phyloP scores from a whole-genome alignment of 2,329 filamentous ascomycete species.

The Pseudopithomyces chartarum region DNA sequence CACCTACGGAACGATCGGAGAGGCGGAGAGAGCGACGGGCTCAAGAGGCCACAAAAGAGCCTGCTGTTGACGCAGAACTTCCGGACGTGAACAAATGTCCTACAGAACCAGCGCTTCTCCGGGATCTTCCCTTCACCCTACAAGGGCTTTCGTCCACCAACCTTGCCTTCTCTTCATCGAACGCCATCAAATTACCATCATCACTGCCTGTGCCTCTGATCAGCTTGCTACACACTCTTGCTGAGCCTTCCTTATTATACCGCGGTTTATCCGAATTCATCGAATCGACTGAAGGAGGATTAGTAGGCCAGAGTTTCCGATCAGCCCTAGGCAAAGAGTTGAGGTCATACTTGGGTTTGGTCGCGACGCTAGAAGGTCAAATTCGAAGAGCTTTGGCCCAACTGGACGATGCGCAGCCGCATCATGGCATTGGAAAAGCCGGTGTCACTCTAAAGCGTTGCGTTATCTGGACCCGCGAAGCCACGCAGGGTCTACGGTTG shows the following conservation, averaged over 20 bases:
- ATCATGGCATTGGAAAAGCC: constrained; percentile 77
- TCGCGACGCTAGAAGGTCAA: constrained; percentile 90
- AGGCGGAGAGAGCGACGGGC: constrained; percentile 34
- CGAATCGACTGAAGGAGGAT: constrained; percentile 76
- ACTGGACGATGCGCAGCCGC: constrained; percentile 69
- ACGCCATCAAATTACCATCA: constrained; percentile 74
- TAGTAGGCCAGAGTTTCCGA: constrained; percentile 90
- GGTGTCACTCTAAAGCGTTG: constrained; percentile 94
- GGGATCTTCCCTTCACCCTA: constrained; percentile 86
- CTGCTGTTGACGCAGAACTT: constrained; percentile 17
- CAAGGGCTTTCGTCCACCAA: constrained; percentile 90
- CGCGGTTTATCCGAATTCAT: constrained; percentile 79
- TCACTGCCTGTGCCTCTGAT: constrained; percentile 83
- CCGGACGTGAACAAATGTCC: constrained; percentile 29
- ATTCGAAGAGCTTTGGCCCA: constrained; percentile 81
- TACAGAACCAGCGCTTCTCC: constrained; percentile 54
- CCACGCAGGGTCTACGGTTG: constrained; percentile 90
- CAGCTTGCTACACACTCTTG: constrained; percentile 84
- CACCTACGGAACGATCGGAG: constrained; percentile 28
- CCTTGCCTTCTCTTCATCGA: constrained; percentile 72
- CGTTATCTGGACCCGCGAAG: constrained; percentile 95
- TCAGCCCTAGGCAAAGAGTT: constrained; percentile 85
- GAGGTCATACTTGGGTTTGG: constrained; percentile 84
- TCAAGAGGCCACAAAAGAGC: constrained; percentile 31
- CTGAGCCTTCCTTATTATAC: constrained; percentile 93